Evolutionary conservation across 2,329 filamentous ascomycete genomes (phyloP), one percentile per base, ranked within the genome.

Genomic region (Ophiostoma angusticollis): DNA sequence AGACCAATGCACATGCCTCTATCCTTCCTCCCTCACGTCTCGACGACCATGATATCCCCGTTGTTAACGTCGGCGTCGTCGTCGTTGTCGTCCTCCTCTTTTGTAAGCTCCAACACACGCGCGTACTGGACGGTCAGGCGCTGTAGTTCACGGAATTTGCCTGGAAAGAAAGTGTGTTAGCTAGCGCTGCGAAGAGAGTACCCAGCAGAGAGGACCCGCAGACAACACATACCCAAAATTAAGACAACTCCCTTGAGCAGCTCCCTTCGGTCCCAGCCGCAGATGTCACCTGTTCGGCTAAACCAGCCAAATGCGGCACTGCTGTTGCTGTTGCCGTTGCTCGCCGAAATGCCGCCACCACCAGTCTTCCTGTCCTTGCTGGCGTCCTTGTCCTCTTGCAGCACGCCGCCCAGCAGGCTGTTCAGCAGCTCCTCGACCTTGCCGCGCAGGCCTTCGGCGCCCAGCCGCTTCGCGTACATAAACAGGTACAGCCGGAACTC

Each of bases 391-490:
- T 54, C 56, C 0, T 82, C 78, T 44, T 69, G 69, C 54, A 69
- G 68, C 50, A 70, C 73, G 36, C 83, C 81, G 7, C 87, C 86
- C 35, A 93, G 67, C 30, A 98, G 64, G 32, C 76, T 81, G 49
- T 84, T 80, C 21, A 96, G 65, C 9, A 98, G 65, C 62, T 98
- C 93, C 56, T 96, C 89, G 2, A 95, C 86, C 62, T 98, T 98
- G 41, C 75, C 70, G 49, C 80, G 77, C 37, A 89, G 64, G 0
- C 86, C 86, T 58, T 98, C 93, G 0, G 86, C 85, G 1, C 91
- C 91, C 6, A 98, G 73, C 1, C 91, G 78, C 63, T 95, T 96
- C 4, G 87, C 89, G 53, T 98, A 98, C 86, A 96, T 96, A 53
- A 86, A 81, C n/a, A 98, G 65, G 53, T 96, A 96, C 1, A 94